These are phyloP conservation scores for Neckera pumila DNA, from an alignment of 225 moss, liverwort and hornwort genomes.

Conservation along the genomic window DNA sequence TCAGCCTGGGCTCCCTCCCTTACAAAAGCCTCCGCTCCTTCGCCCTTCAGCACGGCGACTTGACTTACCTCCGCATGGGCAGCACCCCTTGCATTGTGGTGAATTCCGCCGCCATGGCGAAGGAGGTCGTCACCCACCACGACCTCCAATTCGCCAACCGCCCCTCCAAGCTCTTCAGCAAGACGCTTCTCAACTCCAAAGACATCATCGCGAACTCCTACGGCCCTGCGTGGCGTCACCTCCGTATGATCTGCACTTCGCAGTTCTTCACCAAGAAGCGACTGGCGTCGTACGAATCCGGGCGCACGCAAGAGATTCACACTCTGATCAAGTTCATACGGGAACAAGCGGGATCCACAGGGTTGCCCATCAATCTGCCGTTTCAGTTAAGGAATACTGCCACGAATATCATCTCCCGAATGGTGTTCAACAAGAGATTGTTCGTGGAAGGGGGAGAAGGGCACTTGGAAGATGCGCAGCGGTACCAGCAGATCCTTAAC, in stretches of 20 bases:
- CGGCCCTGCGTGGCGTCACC: constrained; percentile 28
- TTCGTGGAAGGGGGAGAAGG: constrained; percentile 15
- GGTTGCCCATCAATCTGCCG: constrained; percentile 3
- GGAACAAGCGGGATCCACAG: background rate
- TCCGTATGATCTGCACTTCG: constrained; percentile 30
- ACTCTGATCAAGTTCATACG: constrained; percentile 3
- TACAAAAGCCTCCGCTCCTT: constrained; percentile 21
- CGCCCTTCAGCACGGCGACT: constrained; percentile 16
- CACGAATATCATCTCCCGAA: constrained; percentile 40
- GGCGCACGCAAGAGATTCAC: constrained; percentile 26
- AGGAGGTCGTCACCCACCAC: constrained; percentile 16
- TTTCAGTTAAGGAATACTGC: constrained; percentile 15
- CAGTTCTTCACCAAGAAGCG: constrained; percentile 41
- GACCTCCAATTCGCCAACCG: constrained; percentile 36
- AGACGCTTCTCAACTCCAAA: background rate
- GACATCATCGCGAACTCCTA: constrained; percentile 20
- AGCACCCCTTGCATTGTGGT: constrained; percentile 28
- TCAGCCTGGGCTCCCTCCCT: constrained; percentile 12
- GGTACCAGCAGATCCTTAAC: constrained; percentile 22
- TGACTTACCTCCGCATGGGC: constrained; percentile 39
- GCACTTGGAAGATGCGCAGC: constrained; percentile 15
- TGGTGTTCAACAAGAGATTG: constrained; percentile 47
- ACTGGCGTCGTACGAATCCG: constrained; percentile 13
- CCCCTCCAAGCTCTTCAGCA: constrained; percentile 11
- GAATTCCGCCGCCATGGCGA: constrained; percentile 31